These are phyloP conservation scores for Cicer bijugum DNA, from an alignment of 306 rosid genomes.

Conservation along the genomic window DNA sequence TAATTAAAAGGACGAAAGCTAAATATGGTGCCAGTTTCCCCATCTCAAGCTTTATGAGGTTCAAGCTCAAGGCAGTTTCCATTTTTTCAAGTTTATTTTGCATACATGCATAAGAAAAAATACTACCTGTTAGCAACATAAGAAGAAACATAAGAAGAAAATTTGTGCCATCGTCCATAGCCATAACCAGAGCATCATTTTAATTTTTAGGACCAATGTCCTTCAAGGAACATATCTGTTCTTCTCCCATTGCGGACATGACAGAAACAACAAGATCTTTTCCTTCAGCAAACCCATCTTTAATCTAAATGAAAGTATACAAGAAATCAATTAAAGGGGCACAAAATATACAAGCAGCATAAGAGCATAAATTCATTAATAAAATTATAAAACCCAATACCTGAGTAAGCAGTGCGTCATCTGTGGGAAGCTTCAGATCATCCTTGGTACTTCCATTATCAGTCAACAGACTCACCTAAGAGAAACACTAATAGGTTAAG, in stretches of 20 bases:
- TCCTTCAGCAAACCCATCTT: slow-evolving; percentile 74
- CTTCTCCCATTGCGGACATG: slow-evolving; percentile 87
- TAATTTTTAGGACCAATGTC: slow-evolving; percentile 73
- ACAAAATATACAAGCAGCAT: neutral
- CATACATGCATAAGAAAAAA: slow-evolving; percentile 46
- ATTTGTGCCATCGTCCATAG: slow-evolving; percentile 47
- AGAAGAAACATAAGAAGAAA: slow-evolving; percentile 29
- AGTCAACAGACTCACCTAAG: slow-evolving; percentile 73
- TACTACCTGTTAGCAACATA: slow-evolving; percentile 38
- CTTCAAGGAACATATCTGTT: slow-evolving; percentile 73
- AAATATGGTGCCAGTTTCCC: slow-evolving; percentile 17
- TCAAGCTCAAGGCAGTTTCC: slow-evolving; percentile 41
- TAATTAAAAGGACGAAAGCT: slow-evolving; percentile 30
- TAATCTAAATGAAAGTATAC: slow-evolving; percentile 52
- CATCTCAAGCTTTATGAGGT: slow-evolving; percentile 33
- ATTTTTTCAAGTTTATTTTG: slow-evolving; percentile 51
- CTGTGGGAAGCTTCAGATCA: slow-evolving; percentile 80
- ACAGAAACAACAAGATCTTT: slow-evolving; percentile 77
- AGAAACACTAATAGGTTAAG: slow-evolving; percentile 29
- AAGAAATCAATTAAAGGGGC: slow-evolving; percentile 9
- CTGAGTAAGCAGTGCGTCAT: slow-evolving; percentile 66
- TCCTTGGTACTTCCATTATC: slow-evolving; percentile 80
- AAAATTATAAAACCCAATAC: slow-evolving; percentile 30
- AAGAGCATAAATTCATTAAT: slow-evolving; percentile 1
- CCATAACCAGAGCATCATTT: slow-evolving; percentile 50